These are phyloP conservation scores for Calcarisporium arbuscula DNA, from an alignment of 2,329 filamentous ascomycete genomes.

Conservation along the genomic window DNA sequence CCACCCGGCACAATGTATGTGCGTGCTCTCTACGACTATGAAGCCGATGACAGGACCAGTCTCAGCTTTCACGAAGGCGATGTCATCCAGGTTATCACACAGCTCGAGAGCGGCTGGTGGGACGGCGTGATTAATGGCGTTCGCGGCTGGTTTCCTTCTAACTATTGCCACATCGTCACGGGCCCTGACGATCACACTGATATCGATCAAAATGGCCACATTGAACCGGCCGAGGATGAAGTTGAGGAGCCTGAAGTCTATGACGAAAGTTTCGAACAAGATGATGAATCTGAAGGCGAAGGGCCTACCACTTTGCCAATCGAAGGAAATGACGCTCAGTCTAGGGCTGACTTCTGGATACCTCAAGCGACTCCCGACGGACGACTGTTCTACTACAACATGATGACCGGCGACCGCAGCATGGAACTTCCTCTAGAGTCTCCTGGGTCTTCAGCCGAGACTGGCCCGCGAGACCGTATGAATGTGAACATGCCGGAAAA, in stretches of 20 bases:
- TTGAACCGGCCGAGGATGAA: conserved; percentile 55
- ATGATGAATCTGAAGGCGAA: conserved; percentile 56
- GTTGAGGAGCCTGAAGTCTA: conserved; percentile 59
- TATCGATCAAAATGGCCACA: conserved; percentile 46
- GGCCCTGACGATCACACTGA: conserved; percentile 68
- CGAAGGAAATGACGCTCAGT: conserved; percentile 62
- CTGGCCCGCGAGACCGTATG: conserved; percentile 79
- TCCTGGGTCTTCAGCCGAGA: conserved; percentile 72
- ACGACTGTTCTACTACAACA: conserved; percentile 95
- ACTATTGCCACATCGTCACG: conserved; percentile 87
- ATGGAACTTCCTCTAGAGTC: conserved; percentile 94
- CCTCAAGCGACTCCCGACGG: conserved; percentile 94
- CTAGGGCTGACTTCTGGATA: conserved; percentile 96
- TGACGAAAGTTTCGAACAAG: conserved; percentile 62
- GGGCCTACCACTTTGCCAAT: conserved; percentile 57
- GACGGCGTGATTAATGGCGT: conserved; percentile 96
- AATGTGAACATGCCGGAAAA: conserved; percentile 85
- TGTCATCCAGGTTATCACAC: conserved; percentile 96
- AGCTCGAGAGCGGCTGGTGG: conserved; percentile 98
- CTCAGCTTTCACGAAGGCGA: conserved; percentile 95
- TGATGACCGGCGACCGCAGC: conserved; percentile 87
- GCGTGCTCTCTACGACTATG: conserved; percentile 93
- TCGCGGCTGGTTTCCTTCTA: conserved; percentile 98
- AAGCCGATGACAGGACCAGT: conserved; percentile 93
- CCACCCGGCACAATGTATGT: conserved; percentile 76